Evolutionary conservation across 768 basidiomycete species (phyloP).

Genomic region (Hysterangium stoloniferum): DNA sequence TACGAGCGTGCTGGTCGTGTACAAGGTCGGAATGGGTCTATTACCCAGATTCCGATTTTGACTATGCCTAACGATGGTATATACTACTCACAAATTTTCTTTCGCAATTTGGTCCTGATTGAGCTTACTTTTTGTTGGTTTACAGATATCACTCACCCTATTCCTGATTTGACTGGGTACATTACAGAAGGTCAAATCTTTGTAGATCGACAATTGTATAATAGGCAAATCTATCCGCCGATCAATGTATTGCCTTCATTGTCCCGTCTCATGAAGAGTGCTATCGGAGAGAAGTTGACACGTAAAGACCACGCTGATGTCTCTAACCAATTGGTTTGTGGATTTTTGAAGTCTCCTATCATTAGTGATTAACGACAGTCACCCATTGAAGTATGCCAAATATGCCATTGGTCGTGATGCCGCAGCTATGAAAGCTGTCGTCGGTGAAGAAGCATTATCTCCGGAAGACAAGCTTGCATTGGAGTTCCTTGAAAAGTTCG

Average conservation of each 20-base stretch:
- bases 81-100: slow-evolving; percentile 20
- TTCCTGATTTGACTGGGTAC: slow-evolving; percentile 98
- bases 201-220: slow-evolving; percentile 95
- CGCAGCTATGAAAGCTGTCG: slow-evolving; percentile 98
- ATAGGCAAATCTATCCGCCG: slow-evolving; percentile 96
- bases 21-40: slow-evolving; percentile 94
- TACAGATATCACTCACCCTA: slow-evolving; percentile 98
- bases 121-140: neutral
- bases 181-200: slow-evolving; percentile 99
- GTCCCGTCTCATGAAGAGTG: slow-evolving; percentile 99
- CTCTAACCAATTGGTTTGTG: slow-evolving; percentile 89
- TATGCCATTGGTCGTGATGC: slow-evolving; percentile 98
- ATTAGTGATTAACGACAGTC: neutral
- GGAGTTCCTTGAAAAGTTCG: slow-evolving; percentile 97
- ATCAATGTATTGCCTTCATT: slow-evolving; percentile 99
- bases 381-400: slow-evolving; percentile 71
- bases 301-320: slow-evolving; percentile 99
- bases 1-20: slow-evolving; percentile 99
- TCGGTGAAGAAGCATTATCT: slow-evolving; percentile 95
- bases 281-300: slow-evolving; percentile 95
- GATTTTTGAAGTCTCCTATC: slow-evolving; percentile 7
- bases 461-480: slow-evolving; percentile 93
- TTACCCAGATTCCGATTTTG: slow-evolving; percentile 98
- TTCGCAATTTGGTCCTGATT: slow-evolving; percentile 3
- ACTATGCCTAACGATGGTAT: slow-evolving; percentile 99